These are phyloP conservation scores for Fremontodendron californicum DNA, from an alignment of 345 rosid species.

Conservation along the genomic window DNA sequence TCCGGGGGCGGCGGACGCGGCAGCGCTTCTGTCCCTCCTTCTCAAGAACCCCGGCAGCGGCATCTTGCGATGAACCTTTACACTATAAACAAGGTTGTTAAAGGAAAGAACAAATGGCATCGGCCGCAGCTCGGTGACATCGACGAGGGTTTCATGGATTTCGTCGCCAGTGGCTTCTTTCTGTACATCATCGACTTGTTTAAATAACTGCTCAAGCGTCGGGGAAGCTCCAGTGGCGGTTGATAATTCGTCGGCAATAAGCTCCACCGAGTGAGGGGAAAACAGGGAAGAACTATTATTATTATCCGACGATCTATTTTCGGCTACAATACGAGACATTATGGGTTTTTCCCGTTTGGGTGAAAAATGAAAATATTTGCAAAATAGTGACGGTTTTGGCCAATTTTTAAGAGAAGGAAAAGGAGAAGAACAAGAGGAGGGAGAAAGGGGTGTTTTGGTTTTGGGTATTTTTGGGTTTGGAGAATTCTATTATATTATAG, in stretches of 20 bases:
- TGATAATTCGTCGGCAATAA: constrained; percentile 12
- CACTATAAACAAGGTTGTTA: constrained; percentile 67
- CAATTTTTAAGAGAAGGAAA: not conserved
- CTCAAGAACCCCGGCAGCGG: constrained; percentile 31
- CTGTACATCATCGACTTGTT: constrained; percentile 60
- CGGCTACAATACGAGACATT: constrained; percentile 55
- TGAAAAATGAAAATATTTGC: not conserved
- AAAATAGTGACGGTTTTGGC: not conserved
- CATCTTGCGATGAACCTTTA: constrained; percentile 51
- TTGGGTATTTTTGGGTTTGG: not conserved
- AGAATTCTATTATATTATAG: constrained; percentile 9
- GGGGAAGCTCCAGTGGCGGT: constrained; percentile 21
- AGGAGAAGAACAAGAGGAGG: not conserved
- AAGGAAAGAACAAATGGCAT: constrained; percentile 69
- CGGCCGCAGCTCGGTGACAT: constrained; percentile 30
- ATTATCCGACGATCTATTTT: constrained; percentile 13
- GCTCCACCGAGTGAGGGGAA: constrained; percentile 40
- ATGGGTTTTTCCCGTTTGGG: not conserved
- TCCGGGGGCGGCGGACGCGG: not conserved
- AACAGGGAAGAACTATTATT: constrained; percentile 27
- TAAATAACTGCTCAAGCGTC: constrained; percentile 72
- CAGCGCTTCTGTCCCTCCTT: not conserved
- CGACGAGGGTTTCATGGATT: constrained; percentile 46
- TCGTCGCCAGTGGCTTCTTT: constrained; percentile 59
- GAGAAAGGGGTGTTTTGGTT: not conserved